A percentile compares a stretch with the other conserved stretches of the same genome.
Conservation (phyloP, 2,329 filamentous ascomycete genomes). For the Botrytis sinoallii region DNA sequence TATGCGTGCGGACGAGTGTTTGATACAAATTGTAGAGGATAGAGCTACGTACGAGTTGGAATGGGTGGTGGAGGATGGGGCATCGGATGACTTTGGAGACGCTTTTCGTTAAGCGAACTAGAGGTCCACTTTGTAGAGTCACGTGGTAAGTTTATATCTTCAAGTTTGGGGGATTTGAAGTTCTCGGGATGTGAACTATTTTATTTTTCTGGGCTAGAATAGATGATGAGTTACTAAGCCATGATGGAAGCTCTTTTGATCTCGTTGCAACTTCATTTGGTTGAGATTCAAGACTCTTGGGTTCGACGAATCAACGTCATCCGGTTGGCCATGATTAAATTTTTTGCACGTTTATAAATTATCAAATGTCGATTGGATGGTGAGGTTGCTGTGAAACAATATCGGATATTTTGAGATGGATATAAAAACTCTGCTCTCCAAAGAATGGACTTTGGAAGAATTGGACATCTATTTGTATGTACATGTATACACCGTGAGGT, state of each 20-base stretch:
- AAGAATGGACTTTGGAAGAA: background rate
- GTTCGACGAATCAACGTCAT: conserved; percentile 13
- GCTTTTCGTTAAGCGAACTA: conserved; percentile 21
- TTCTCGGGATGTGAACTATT: background rate
- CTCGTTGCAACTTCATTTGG: conserved; percentile 4
- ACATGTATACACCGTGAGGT: background rate
- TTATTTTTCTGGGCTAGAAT: background rate
- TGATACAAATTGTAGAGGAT: conserved; percentile 9
- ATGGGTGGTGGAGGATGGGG: conserved; percentile 8
- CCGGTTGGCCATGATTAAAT: background rate
- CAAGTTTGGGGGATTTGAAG: background rate
- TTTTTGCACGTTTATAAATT: conserved; percentile 7
- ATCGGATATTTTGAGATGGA: background rate
- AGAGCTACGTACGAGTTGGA: background rate
- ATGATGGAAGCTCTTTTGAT: conserved; percentile 4
- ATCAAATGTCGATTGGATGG: conserved; percentile 7
- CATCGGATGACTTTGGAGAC: conserved; percentile 18
- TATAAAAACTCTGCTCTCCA: background rate
- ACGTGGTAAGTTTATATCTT: conserved; percentile 12
- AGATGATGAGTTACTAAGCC: background rate
- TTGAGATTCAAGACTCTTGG: background rate
- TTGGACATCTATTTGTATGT: background rate
- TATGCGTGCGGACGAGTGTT: background rate
- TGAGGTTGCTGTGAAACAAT: background rate
- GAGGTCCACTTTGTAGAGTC: conserved; percentile 14